phyloP scores from a whole-genome alignment of 1,284 basidiomycete genomes.

The Phellopilus nigrolimitatus region DNA sequence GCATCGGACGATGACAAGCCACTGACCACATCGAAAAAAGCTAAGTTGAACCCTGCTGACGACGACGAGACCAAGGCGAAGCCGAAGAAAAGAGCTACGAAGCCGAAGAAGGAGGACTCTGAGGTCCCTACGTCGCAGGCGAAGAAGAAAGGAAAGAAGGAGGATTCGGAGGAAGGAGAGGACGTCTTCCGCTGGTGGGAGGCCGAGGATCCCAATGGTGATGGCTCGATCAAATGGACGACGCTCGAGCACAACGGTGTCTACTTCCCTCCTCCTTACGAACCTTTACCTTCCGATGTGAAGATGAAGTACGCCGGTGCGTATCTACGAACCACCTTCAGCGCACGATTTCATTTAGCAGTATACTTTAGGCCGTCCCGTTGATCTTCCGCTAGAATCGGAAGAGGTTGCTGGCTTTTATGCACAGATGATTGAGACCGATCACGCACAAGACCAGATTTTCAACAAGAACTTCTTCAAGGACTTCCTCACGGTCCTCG shows the following conservation, averaged over 20 bases:
- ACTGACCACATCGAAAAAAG: constrained; percentile 32
- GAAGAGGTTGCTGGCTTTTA: constrained; percentile 99
- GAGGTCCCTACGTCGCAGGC: constrained; percentile 32
- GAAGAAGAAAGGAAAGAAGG: constrained; percentile 40
- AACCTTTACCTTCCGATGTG: constrained; percentile 77
- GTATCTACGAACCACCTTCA: constrained; percentile 19
- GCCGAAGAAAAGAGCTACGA: constrained; percentile 31
- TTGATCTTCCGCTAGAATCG: constrained; percentile 79
- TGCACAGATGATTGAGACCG: constrained; percentile 88
- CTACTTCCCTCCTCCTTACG: constrained; percentile 93
- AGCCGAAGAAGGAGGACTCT: constrained; percentile 30
- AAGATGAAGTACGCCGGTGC: constrained; percentile 96
- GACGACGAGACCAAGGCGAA: constrained; percentile 22
- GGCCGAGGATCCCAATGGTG: constrained; percentile 57
- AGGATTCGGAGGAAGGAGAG: constrained; percentile 62
- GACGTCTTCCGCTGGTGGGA: constrained; percentile 86
- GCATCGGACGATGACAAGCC: constrained; percentile 21
- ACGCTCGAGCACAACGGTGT: constrained; percentile 94
- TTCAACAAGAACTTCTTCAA: constrained; percentile 98
- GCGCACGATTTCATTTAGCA: constrained; percentile 23
- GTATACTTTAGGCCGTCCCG: constrained; percentile 55
- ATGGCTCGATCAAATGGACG: constrained; percentile 85
- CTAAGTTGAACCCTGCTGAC: constrained; percentile 22
- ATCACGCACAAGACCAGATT: constrained; percentile 83
- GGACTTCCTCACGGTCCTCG: constrained; percentile 80